These are phyloP conservation scores for Kwoniella newhampshirensis DNA, from an alignment of 768 basidiomycete species.

Conservation along the genomic window DNA sequence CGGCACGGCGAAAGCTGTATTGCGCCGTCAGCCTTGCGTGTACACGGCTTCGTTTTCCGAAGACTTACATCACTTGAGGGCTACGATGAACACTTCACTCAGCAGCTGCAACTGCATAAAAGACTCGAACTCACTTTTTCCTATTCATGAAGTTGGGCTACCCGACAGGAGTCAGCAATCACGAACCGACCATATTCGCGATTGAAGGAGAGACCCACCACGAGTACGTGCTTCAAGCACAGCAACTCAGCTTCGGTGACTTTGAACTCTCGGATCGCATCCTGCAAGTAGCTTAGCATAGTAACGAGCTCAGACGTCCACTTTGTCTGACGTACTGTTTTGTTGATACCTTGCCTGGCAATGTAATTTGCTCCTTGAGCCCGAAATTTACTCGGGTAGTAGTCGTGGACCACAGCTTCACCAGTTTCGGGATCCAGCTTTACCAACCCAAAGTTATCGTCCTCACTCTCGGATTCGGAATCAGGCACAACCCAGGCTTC, in stretches of 20 bases:
- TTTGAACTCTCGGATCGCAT: conserved; percentile 23
- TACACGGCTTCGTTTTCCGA: too few species aligned
- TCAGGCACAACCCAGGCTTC: conserved; percentile 9
- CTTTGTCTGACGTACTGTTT: conserved; percentile 9
- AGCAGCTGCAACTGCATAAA: not conserved
- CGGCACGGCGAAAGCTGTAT: conserved; percentile 20
- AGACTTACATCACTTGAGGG: conserved; percentile 15
- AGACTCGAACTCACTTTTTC: conserved; percentile 6
- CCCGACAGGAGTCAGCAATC: not conserved
- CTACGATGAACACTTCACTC: not conserved
- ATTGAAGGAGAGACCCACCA: conserved; percentile 16
- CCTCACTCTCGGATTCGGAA: conserved; percentile 6
- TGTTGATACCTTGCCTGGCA: conserved; percentile 2
- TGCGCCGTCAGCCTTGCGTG: too few species aligned
- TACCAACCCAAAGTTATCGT: not conserved
- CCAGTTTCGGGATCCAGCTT: not conserved
- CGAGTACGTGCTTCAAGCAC: conserved; percentile 21
- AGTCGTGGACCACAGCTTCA: not conserved
- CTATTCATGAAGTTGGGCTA: conserved; percentile 23
- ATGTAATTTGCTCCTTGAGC: not conserved
- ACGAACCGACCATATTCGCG: not conserved
- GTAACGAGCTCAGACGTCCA: too few species aligned
- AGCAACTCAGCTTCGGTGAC: conserved; percentile 30
- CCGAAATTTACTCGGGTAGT: conserved; percentile 14
- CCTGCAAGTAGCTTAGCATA: conserved; percentile 8